phyloP scores from a whole-genome alignment of 2,329 filamentous ascomycete genomes.

The Drechslera avenae region DNA sequence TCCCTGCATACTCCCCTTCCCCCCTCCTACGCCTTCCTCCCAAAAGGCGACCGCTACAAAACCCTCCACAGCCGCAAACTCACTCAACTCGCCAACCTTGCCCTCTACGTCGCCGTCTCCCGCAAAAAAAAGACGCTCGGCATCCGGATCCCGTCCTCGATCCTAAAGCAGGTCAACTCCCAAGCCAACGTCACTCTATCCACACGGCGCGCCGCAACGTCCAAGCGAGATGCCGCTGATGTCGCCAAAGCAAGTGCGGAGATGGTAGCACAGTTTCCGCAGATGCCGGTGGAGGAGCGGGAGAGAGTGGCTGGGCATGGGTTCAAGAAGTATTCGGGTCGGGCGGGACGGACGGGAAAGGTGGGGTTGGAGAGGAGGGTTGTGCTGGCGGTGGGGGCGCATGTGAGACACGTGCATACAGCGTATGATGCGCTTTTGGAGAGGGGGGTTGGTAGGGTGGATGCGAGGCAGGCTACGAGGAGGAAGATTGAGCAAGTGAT shows the following conservation, averaged over 20 bases:
- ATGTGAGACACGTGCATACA: constrained; percentile 57
- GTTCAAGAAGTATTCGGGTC: constrained; percentile 53
- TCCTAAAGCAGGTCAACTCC: constrained; percentile 48
- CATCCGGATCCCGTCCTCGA: constrained; percentile 50
- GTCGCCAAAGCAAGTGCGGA: constrained; percentile 34
- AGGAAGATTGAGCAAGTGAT: constrained; percentile 30
- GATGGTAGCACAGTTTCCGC: constrained; percentile 50
- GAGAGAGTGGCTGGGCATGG: constrained; percentile 49
- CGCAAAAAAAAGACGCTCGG: constrained; percentile 45
- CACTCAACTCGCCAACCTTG: constrained; percentile 35
- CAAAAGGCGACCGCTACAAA: constrained; percentile 43
- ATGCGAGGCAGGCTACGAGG: constrained; percentile 31
- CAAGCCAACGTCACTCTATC: constrained; percentile 49
- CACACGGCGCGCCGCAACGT: constrained; percentile 49
- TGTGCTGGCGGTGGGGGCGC: constrained; percentile 55
- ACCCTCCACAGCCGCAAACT: constrained; percentile 42
- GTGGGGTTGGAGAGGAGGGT: constrained; percentile 50
- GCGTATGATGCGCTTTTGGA: constrained; percentile 53
- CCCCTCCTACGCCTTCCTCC: constrained; percentile 41
- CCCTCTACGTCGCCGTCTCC: constrained; percentile 38
- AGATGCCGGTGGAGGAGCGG: constrained; percentile 47
- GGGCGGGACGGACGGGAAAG: constrained; percentile 55
- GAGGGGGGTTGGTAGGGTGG: constrained; percentile 22
- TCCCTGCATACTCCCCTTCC: constrained; percentile 28
- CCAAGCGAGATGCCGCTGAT: constrained; percentile 32